Evolutionary conservation across 2,329 filamentous ascomycete species (phyloP), one percentile per base, ranked within the genome.

Genomic region (Alternaria metachromatica): DNA sequence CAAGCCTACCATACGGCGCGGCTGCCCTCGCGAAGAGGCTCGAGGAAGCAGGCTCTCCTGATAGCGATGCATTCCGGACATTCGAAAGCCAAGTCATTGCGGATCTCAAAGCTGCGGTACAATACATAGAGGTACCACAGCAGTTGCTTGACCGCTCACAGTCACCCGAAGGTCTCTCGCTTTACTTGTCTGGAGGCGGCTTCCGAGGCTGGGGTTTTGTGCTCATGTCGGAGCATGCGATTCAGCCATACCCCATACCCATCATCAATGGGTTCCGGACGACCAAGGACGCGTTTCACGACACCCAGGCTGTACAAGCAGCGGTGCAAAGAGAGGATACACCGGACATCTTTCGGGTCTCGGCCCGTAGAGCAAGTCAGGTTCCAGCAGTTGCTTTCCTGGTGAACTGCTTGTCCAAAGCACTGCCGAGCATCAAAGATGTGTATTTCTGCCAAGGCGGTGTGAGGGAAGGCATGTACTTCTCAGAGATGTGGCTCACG

Each of bases 181-280:
- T 97, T 9, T 97, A 94, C 77, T 88, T 97, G 61, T 97, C 92
- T 66, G 94, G 94, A 46, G 94, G 94, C 23, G 94, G 94, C 0
- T 97, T 97, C 76, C 86, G 94, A 37, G 94, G 94, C 15, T 97
- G 96, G 84, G 94, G 94, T 7, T 96, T 93, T 79, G 89, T 97
- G 74, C 85, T 97, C 56, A 94, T 97, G 91, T 89, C 91, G 76
- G 87, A 88, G 69, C 92, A 95, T 72, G 80, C 84, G 6, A 87
- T 93, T 46, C 83, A 86, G 58, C 93, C 93, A 0, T 97, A 97
- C 77, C 94, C 94, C 0, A 91, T 97, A 25, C 88, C 93, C 0
- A 89, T 91, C 20, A 90, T 96, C 78, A 94, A 94, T 65, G 90
- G 92, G 2, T 97, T 96, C 79, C 87, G 84, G 9, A 92, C 90